phyloP scores from a whole-genome alignment of 257 asterid genomes.

The Apocynum venetum region DNA sequence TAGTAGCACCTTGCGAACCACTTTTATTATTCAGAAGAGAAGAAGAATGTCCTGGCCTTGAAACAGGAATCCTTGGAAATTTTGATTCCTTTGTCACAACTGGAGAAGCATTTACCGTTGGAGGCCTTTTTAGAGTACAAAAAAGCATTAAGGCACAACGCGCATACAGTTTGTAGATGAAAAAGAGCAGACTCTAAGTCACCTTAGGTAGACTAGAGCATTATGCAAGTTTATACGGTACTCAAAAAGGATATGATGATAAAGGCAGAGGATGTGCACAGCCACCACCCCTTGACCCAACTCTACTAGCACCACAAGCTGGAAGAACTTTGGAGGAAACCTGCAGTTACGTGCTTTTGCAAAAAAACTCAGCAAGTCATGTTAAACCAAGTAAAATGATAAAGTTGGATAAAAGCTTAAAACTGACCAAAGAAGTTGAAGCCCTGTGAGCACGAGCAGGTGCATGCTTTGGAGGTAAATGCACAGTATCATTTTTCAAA shows the following conservation, averaged over 20 bases:
- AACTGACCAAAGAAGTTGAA: slow-evolving; percentile 43
- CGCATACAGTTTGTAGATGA: slow-evolving; percentile 11
- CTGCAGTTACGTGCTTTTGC: slow-evolving; percentile 37
- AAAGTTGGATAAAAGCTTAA: slow-evolving; percentile 4
- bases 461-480: slow-evolving; percentile 34
- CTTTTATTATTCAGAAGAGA: slow-evolving; percentile 32
- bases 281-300: slow-evolving; percentile 36
- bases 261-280: slow-evolving; percentile 51
- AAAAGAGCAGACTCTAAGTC: slow-evolving; percentile 17
- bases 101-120: slow-evolving; percentile 45
- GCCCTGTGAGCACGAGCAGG: slow-evolving; percentile 31
- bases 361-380: slow-evolving; percentile 16
- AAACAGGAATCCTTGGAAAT: slow-evolving; percentile 53
- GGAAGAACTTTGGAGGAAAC: slow-evolving; percentile 32
- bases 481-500: slow-evolving; percentile 24
- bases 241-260: slow-evolving; percentile 73
- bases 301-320: slow-evolving; percentile 34
- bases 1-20: slow-evolving; percentile 33
- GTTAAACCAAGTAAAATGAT: slow-evolving; percentile 16
- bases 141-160: slow-evolving; percentile 48
- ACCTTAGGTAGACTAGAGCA: slow-evolving; percentile 4
- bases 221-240: slow-evolving; percentile 8
- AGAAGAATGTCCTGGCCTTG: slow-evolving; percentile 47
- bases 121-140: slow-evolving; percentile 65
- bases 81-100: slow-evolving; percentile 53